Percentiles rank a stretch among this genome's conserved stretches.
These are phyloP conservation scores for Pestalotiopsis sp. DNA, from an alignment of 2,329 filamentous ascomycete genomes.

Conservation along the genomic window DNA sequence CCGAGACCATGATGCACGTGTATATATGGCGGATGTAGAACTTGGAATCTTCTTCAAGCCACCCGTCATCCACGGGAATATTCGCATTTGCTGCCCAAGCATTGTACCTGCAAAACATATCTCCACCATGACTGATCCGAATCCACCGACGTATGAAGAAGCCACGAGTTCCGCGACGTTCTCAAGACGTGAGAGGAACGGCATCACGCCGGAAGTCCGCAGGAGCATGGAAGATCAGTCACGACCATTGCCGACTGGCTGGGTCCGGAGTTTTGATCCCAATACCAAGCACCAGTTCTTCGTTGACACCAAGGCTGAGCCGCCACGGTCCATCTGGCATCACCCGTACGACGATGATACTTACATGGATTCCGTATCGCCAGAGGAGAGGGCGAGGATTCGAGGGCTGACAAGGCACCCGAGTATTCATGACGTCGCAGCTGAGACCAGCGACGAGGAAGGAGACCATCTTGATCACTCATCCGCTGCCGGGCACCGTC, in stretches of 20 bases:
- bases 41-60: no score
- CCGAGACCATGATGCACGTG: no score
- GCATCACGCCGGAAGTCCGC: slow-evolving; percentile 50
- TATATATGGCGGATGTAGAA: no score
- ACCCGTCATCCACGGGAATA: background rate
- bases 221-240: slow-evolving; percentile 64
- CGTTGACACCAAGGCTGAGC: slow-evolving; percentile 55
- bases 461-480: slow-evolving; percentile 18
- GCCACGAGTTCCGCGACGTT: slow-evolving; percentile 25
- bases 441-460: slow-evolving; percentile 47
- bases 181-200: slow-evolving; percentile 41
- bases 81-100: background rate
- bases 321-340: slow-evolving; percentile 59
- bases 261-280: slow-evolving; percentile 57
- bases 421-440: slow-evolving; percentile 39
- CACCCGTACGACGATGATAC: slow-evolving; percentile 61
- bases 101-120: background rate
- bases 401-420: slow-evolving; percentile 32
- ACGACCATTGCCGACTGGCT: slow-evolving; percentile 53
- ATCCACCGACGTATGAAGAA: slow-evolving; percentile 36
- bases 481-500: slow-evolving; percentile 10
- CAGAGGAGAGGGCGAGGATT: slow-evolving; percentile 49
- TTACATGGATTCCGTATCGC: slow-evolving; percentile 48
- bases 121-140: background rate
- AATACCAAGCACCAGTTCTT: slow-evolving; percentile 60